Evolutionary conservation across 2,329 filamentous ascomycete species (phyloP).

Genomic region (Mycosphaerella arachidis): DNA sequence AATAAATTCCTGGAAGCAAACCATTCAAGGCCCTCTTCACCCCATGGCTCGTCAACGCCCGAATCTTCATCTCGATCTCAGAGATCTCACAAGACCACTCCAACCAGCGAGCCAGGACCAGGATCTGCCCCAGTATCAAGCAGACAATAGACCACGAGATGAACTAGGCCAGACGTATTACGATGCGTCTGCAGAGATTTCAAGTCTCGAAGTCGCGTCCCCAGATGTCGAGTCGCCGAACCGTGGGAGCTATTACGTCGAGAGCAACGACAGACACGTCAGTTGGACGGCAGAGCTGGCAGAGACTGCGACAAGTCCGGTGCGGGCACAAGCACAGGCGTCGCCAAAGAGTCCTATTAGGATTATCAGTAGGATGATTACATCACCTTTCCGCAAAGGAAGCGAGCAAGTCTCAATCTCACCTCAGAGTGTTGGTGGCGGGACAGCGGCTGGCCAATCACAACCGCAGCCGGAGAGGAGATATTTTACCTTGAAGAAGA

Average conservation of each 20-base stretch:
- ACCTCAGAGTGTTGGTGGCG: too few relatives aligned
- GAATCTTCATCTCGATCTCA: slow-evolving; percentile 4
- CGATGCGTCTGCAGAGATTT: neutral
- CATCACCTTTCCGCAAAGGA: neutral
- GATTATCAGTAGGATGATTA: neutral
- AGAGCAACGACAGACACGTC: neutral
- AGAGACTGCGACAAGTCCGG: neutral
- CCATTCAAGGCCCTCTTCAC: slow-evolving; percentile 5
- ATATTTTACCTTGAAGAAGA: neutral
- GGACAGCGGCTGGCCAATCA: neutral
- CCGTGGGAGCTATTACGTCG: neutral
- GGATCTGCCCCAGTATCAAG: neutral
- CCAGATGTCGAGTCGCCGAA: neutral
- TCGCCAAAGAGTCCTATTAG: neutral
- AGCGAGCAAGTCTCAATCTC: neutral
- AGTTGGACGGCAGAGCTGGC: slow-evolving; percentile 1
- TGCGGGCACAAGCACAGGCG: neutral
- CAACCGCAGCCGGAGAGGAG: neutral
- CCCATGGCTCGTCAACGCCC: slow-evolving; percentile 3
- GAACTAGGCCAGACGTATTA: neutral
- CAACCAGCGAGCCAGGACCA: neutral
- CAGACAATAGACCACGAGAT: neutral
- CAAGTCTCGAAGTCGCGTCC: neutral
- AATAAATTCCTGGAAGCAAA: slow-evolving; percentile 15
- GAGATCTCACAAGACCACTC: neutral